Evolutionary conservation across 371 early-diverging fungal species (phyloP), one percentile per base, ranked within the genome.

Genomic region (Saksenaea vasiformis): DNA sequence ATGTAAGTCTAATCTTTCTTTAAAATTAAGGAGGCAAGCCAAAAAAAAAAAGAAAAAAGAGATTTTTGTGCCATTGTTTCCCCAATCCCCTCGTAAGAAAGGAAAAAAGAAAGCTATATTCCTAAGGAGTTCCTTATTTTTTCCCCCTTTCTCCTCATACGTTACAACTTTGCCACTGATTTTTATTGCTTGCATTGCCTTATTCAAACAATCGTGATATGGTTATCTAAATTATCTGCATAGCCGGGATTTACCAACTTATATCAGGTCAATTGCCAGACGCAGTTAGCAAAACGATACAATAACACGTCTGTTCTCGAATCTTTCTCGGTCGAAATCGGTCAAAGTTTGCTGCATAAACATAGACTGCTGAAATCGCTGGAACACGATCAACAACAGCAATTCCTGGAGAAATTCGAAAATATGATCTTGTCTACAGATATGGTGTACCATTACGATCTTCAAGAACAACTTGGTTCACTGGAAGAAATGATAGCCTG

Each of bases 211-310:
- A 37, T 54, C 27, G n/a, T 27, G 43, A 43, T 34, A 69, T 61
- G 22, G 11, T 24, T 24, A 37, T 54, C 59, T 61, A 70, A 68
- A 71, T 55, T 56, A 31, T 59, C 22, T 56, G 15, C 64, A 62
- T 80, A 90, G 91, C 91, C 93, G 19, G 95, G 95, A 13, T 76
- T 86, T 56, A 94, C 93, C 83, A 95, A 95, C 64, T 73, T 90
- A n/a, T 95, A 84, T 67, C 90, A 94, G 72, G 83, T 89, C 58
- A 91, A 93, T 66, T 85, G 89, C 17, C 74, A 87, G 44, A 90
- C 93, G 2, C 81, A 85, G 5, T 68, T 91, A 4, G 89, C 91
- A 1, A 68, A 70, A 54, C 65, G 68, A 39, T 91, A 90, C 68
- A 84, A 89, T 44, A 83, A 88, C 59, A 71, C 67, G 10, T 92